A percentile compares a stretch with the other conserved stretches of the same genome.
Conservation (phyloP, 106 monocot genomes). For the Dioscorea zingiberensis region DNA sequence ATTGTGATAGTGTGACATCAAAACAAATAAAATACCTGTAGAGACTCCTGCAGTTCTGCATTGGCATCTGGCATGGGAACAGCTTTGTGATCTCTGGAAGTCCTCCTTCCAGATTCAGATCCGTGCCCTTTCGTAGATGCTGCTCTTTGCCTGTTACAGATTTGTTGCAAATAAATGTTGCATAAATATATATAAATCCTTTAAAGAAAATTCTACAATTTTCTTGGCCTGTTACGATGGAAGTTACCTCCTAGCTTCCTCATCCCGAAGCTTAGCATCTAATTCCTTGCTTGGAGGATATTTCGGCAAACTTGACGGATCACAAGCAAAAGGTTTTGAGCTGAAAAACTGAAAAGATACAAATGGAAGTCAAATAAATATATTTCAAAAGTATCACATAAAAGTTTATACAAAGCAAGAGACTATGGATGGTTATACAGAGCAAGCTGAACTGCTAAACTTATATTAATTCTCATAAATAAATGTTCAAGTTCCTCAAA, state of each 20-base stretch:
- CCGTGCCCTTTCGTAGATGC: slow-evolving; percentile 19
- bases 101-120: slow-evolving; percentile 27
- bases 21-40: slow-evolving; percentile 4
- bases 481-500: too few relatives aligned
- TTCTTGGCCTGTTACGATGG: not conserved
- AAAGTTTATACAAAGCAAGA: too few relatives aligned
- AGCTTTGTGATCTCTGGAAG: slow-evolving; percentile 8
- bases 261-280: slow-evolving; percentile 59
- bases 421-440: too few relatives aligned
- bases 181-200: too few relatives aligned
- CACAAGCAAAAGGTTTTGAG: slow-evolving; percentile 40
- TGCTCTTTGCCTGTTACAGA: slow-evolving; percentile 33
- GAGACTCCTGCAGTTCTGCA: slow-evolving; percentile 21
- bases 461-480: too few relatives aligned
- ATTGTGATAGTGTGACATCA: not conserved
- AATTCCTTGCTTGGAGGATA: slow-evolving; percentile 87
- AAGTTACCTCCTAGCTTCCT: slow-evolving; percentile 57
- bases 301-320: slow-evolving; percentile 67
- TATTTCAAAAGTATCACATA: too few relatives aligned
- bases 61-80: slow-evolving; percentile 13
- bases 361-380: not conserved
- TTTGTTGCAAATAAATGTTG: too few relatives aligned
- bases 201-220: too few relatives aligned
- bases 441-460: too few relatives aligned
- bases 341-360: slow-evolving; percentile 40